A percentile compares a stretch with the other conserved stretches of the same genome.
Evolutionary conservation across 1,139 yeast genomes (phyloP).

Genomic region (Starmera stellimalicola): DNA sequence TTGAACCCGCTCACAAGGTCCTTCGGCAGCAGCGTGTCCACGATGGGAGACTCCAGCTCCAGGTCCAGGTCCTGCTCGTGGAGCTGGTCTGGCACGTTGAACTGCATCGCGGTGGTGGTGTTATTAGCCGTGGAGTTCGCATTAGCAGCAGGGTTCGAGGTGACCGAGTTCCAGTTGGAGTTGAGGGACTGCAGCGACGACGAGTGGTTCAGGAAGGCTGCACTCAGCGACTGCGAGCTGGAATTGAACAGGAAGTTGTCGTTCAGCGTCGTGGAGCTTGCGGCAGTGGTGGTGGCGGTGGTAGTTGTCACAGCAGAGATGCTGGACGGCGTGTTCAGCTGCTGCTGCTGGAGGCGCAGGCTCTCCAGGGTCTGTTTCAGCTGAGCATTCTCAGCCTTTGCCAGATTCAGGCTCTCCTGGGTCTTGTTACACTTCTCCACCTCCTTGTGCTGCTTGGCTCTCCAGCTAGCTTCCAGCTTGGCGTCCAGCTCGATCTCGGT

Average conservation of each 20-base stretch:
- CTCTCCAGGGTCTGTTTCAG: conserved; percentile 5
- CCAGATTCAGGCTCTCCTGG: conserved; percentile 6
- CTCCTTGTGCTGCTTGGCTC: conserved; percentile 20
- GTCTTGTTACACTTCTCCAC: conserved; percentile 16
- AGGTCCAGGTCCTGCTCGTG: background rate
- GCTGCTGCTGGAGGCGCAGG: background rate
- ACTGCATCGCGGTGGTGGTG: conserved; percentile 7
- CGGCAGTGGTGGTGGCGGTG: background rate
- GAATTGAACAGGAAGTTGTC: background rate
- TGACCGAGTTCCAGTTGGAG: background rate
- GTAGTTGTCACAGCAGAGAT: background rate
- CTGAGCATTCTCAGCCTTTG: conserved; percentile 7
- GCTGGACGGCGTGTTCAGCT: background rate
- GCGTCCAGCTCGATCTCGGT: conserved; percentile 22
- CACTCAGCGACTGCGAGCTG: background rate
- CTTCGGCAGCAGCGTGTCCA: conserved; percentile 15
- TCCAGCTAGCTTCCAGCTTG: conserved; percentile 26
- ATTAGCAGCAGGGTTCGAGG: background rate
- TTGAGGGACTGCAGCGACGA: background rate
- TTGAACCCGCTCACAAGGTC: conserved; percentile 17
- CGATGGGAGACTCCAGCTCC: conserved; percentile 14
- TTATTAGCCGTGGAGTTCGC: background rate
- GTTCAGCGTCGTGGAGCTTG: background rate
- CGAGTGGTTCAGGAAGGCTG: background rate
- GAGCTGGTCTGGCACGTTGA: background rate